phyloP scores from a whole-genome alignment of 2,329 filamentous ascomycete species.

The Neonectria faginata region DNA sequence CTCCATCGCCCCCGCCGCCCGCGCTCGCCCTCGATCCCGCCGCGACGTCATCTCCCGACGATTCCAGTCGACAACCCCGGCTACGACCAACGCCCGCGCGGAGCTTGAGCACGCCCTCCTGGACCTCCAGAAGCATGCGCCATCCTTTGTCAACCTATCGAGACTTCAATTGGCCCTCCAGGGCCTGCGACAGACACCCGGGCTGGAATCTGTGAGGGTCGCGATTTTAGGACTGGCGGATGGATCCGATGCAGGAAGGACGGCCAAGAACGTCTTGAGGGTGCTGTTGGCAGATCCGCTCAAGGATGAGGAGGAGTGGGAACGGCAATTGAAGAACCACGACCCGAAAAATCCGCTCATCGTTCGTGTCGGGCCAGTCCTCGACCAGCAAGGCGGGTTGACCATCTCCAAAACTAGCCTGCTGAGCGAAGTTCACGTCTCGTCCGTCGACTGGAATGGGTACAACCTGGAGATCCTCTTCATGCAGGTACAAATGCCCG shows the following conservation, averaged over 20 bases:
- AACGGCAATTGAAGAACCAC: slow-evolving; percentile 67
- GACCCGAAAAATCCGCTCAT: slow-evolving; percentile 69
- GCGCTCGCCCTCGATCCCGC: slow-evolving; percentile 38
- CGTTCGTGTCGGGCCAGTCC: slow-evolving; percentile 62
- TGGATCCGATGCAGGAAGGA: slow-evolving; percentile 54
- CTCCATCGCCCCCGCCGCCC: slow-evolving; percentile 40
- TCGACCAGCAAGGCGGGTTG: slow-evolving; percentile 46
- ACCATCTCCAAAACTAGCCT: slow-evolving; percentile 51
- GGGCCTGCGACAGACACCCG: slow-evolving; percentile 68
- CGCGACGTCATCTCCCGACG: slow-evolving; percentile 43
- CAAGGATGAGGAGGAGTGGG: slow-evolving; percentile 72
- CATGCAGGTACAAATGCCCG: slow-evolving; percentile 61
- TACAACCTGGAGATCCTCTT: slow-evolving; percentile 74
- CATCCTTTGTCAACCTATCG: slow-evolving; percentile 74
- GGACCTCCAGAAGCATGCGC: slow-evolving; percentile 70
- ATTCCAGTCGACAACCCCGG: slow-evolving; percentile 46
- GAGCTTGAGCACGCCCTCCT: slow-evolving; percentile 71
- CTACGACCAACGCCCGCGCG: slow-evolving; percentile 53
- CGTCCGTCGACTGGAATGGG: slow-evolving; percentile 70
- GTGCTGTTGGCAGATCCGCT: slow-evolving; percentile 79
- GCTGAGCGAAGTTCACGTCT: slow-evolving; percentile 70
- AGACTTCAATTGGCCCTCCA: slow-evolving; percentile 77
- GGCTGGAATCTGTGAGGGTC: slow-evolving; percentile 68
- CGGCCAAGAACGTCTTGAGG: slow-evolving; percentile 74
- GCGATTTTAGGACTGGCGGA: slow-evolving; percentile 65